Evolutionary conservation across 208 protist genomes (phyloP).

Genomic region (Acanthamoeba quina): DNA sequence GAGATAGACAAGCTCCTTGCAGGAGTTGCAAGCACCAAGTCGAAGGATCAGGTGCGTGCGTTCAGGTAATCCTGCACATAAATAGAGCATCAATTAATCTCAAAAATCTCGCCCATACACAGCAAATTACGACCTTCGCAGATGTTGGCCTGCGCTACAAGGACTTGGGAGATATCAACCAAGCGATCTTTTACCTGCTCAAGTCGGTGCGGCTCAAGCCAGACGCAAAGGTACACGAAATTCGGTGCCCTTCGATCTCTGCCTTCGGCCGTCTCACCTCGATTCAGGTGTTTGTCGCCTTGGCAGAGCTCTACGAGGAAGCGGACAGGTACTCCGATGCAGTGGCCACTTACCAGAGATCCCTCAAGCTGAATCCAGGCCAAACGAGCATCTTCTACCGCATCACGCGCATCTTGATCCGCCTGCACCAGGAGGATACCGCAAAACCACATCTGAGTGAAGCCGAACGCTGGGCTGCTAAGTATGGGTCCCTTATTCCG

Average conservation of each 20-base stretch:
- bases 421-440: neutral
- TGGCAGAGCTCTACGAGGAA: conserved; percentile 14
- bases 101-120: neutral
- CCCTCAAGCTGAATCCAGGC: neutral
- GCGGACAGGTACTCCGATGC: neutral
- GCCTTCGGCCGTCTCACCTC: neutral
- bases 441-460: neutral
- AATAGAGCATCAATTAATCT: neutral
- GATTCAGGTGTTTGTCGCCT: neutral
- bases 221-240: neutral
- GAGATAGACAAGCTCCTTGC: conserved; percentile 38
- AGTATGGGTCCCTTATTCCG: neutral
- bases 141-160: conserved; percentile 1
- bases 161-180: conserved; percentile 8
- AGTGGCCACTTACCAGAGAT: neutral
- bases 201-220: conserved; percentile 13
- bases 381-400: neutral
- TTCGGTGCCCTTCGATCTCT: neutral
- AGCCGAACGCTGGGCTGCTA: neutral
- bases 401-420: neutral
- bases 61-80: too few species aligned
- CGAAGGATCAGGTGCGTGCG: neutral
- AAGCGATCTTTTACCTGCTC: neutral
- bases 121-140: neutral
- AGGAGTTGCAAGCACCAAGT: neutral